Conservation (phyloP, 2,329 filamentous ascomycete species). For the Ophiostoma sp. region DNA sequence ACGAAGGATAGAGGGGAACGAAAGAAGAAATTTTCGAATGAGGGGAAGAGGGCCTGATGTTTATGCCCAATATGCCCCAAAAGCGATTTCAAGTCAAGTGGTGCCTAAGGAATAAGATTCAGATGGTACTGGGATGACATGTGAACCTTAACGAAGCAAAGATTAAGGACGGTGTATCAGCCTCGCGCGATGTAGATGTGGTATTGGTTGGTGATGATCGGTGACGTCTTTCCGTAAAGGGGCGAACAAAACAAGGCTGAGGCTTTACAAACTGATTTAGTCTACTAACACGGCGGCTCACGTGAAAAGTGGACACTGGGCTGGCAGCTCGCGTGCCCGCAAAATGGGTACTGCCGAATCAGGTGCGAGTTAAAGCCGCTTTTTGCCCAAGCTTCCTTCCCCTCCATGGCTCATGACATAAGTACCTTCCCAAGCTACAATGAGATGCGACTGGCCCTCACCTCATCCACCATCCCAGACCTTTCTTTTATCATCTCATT, state of each 20-base stretch:
- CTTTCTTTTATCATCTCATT: neutral
- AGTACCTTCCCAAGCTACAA: neutral
- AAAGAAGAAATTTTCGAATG: neutral
- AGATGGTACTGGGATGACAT: no score
- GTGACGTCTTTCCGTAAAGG: slow-evolving; percentile 1
- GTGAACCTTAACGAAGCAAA: neutral
- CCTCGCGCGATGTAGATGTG: neutral
- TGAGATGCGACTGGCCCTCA: neutral
- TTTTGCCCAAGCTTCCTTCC: slow-evolving; percentile 10
- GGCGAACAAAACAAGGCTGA: slow-evolving; percentile 4
- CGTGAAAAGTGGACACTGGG: slow-evolving; percentile 4
- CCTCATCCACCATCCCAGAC: neutral
- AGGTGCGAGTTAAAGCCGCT: slow-evolving; percentile 8
- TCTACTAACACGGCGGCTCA: neutral
- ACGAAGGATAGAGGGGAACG: neutral
- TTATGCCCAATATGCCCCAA: neutral
- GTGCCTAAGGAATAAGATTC: neutral
- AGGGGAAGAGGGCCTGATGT: neutral
- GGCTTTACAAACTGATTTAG: neutral
- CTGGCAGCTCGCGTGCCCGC: no score
- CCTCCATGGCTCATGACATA: neutral
- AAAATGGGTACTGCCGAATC: slow-evolving; percentile 20
- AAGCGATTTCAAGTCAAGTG: neutral
- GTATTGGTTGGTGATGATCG: neutral
- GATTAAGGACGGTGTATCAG: neutral